These are phyloP conservation scores for Clarireedia hainanense DNA, from an alignment of 2,329 filamentous ascomycete species.

Conservation along the genomic window DNA sequence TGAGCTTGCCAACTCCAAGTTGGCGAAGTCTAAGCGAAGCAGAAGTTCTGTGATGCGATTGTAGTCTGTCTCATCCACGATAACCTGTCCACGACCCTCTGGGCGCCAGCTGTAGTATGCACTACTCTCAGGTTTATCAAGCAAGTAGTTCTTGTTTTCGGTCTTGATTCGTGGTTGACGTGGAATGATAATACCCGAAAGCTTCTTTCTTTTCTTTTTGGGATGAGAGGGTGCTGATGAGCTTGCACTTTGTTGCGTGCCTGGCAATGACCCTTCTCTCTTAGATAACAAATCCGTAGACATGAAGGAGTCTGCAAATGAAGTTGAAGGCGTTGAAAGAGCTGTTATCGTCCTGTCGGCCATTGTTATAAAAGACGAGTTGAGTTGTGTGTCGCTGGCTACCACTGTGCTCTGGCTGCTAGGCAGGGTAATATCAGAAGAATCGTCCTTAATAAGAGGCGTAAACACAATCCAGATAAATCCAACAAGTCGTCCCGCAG, in stretches of 20 bases:
- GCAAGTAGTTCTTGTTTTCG: slow-evolving; percentile 40
- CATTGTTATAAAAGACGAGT: slow-evolving; percentile 1
- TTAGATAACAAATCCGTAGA: slow-evolving; percentile 12
- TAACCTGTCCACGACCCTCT: slow-evolving; percentile 52
- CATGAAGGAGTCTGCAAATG: slow-evolving; percentile 16
- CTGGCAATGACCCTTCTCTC: background rate
- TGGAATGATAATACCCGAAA: slow-evolving; percentile 53
- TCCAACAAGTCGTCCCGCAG: slow-evolving; percentile 81
- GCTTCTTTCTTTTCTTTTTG: slow-evolving; percentile 39
- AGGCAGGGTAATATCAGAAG: slow-evolving; percentile 8
- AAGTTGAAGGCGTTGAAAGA: slow-evolving; percentile 14
- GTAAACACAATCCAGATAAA: slow-evolving; percentile 87
- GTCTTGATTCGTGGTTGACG: slow-evolving; percentile 60
- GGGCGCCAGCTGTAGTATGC: slow-evolving; percentile 60
- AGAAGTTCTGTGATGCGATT: slow-evolving; percentile 61
- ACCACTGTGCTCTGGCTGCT: slow-evolving; percentile 17
- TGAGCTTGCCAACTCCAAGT: slow-evolving; percentile 49
- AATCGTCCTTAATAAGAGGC: slow-evolving; percentile 19
- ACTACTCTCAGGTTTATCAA: slow-evolving; percentile 44
- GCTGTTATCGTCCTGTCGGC: slow-evolving; percentile 16
- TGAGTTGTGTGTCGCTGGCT: slow-evolving; percentile 9
- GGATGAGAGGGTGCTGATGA: slow-evolving; percentile 19
- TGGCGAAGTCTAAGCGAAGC: slow-evolving; percentile 66
- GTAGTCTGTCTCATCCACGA: slow-evolving; percentile 58
- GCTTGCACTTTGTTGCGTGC: slow-evolving; percentile 5